These are phyloP conservation scores for Solanum rostratum DNA, from an alignment of 257 asterid genomes.

Conservation along the genomic window DNA sequence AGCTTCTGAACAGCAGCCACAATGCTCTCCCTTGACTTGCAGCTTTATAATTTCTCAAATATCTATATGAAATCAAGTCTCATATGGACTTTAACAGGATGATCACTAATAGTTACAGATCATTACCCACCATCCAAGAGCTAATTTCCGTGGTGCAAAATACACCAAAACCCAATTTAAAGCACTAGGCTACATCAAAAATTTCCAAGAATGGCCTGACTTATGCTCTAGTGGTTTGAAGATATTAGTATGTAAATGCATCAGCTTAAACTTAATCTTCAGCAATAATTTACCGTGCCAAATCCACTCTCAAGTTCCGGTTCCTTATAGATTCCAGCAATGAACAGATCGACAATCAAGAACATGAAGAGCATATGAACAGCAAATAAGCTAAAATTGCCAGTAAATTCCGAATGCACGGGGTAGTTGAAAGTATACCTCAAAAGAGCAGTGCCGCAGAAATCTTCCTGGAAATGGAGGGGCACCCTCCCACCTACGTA, in stretches of 20 bases:
- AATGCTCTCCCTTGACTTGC: neutral
- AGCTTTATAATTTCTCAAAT: neutral
- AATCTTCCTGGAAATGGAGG: constrained; percentile 93
- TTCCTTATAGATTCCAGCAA: neutral
- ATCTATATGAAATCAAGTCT: neutral
- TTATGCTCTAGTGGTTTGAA: neutral
- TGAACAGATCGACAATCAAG: neutral
- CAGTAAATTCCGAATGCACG: neutral
- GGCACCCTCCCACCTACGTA: constrained; percentile 95
- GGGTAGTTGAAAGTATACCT: constrained; percentile 32
- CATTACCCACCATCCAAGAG: neutral
- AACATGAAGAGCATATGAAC: neutral
- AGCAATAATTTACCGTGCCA: neutral
- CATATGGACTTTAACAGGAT: neutral
- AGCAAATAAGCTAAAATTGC: neutral
- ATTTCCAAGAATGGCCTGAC: neutral
- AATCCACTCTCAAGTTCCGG: neutral
- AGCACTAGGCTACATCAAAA: neutral
- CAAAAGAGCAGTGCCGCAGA: constrained; percentile 94
- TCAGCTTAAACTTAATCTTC: neutral
- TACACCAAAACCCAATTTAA: neutral
- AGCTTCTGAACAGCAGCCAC: neutral
- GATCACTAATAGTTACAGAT: neutral
- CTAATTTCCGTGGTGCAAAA: neutral
- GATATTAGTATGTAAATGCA: neutral